Conservation (phyloP, 352 stramenopile genomes). For the Phytopythium cucurbitacearum region DNA sequence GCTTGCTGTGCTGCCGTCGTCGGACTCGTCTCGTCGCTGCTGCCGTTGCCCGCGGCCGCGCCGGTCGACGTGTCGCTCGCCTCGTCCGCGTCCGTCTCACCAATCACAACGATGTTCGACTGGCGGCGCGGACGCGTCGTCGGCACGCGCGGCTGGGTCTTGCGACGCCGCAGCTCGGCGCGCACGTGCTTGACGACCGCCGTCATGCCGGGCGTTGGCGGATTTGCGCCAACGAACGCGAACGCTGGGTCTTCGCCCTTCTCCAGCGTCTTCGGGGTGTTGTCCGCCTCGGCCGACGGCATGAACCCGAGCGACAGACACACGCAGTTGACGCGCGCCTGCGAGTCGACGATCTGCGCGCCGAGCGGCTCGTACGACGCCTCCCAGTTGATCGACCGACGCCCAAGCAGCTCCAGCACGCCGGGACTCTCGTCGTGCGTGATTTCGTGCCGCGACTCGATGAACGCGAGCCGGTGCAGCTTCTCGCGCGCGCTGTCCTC, state of each 20-base stretch:
- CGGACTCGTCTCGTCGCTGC: conserved; percentile 2
- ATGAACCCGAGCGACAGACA: conserved; percentile 84
- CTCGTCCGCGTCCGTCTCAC: conserved; percentile 74
- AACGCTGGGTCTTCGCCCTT: conserved; percentile 81
- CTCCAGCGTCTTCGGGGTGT: conserved; percentile 64
- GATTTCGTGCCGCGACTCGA: conserved; percentile 88
- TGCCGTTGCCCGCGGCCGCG: conserved; percentile 39
- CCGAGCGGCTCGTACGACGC: conserved; percentile 78
- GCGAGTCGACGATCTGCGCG: conserved; percentile 82
- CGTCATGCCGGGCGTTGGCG: conserved; percentile 77
- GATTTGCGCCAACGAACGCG: conserved; percentile 77
- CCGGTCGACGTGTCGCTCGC: conserved; percentile 70
- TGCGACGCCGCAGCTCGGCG: conserved; percentile 46
- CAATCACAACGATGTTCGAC: conserved; percentile 86
- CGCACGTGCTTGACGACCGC: conserved; percentile 81
- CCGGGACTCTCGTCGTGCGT: conserved; percentile 70
- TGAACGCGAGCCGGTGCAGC: conserved; percentile 77
- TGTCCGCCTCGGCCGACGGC: conserved; percentile 59
- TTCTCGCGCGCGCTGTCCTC: conserved; percentile 73
- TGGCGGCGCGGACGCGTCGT: conserved; percentile 43
- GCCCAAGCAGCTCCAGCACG: conserved; percentile 76
- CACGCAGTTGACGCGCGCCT: conserved; percentile 82
- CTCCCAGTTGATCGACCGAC: conserved; percentile 88
- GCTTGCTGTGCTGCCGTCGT: neutral
- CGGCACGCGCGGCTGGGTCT: conserved; percentile 16